Evolutionary conservation across 169 alveolate species (phyloP).

Genomic region (Plasmodium knowlesi): DNA sequence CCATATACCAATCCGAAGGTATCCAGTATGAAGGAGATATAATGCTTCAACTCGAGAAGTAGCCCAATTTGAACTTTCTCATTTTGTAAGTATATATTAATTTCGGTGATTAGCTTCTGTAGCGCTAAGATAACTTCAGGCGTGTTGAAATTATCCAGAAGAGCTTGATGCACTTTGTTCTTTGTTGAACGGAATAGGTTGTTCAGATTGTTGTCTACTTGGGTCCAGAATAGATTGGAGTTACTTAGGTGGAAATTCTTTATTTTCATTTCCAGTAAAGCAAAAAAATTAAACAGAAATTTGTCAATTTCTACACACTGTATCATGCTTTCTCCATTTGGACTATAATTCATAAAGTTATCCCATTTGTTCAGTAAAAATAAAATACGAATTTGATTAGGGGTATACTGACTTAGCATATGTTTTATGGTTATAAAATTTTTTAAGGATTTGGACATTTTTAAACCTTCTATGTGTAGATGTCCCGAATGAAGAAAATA

Average conservation of each 20-base stretch:
- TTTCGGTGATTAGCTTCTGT: constrained; percentile 80
- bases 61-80: constrained; percentile 68
- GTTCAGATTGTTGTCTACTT: constrained; percentile 75
- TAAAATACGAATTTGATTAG: constrained; percentile 92
- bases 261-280: constrained; percentile 89
- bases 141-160: constrained; percentile 88
- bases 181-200: constrained; percentile 76
- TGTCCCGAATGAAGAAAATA: constrained; percentile 99
- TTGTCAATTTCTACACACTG: constrained; percentile 95
- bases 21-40: constrained; percentile 77
- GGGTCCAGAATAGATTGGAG: constrained; percentile 79
- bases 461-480: constrained; percentile 96
- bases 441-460: constrained; percentile 98
- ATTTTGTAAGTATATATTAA: constrained; percentile 81
- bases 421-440: constrained; percentile 97
- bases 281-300: constrained; percentile 92
- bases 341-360: constrained; percentile 90
- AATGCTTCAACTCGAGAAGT: constrained; percentile 72
- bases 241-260: constrained; percentile 76
- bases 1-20: constrained; percentile 81
- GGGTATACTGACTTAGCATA: constrained; percentile 82
- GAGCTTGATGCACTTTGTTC: constrained; percentile 36
- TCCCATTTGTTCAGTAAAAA: constrained; percentile 92
- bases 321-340: constrained; percentile 91
- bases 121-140: constrained; percentile 87